Percentiles rank a stretch among this genome's conserved stretches.
Conservation (phyloP, 495 filamentous ascomycete species). For the Lichina pygmaea region DNA sequence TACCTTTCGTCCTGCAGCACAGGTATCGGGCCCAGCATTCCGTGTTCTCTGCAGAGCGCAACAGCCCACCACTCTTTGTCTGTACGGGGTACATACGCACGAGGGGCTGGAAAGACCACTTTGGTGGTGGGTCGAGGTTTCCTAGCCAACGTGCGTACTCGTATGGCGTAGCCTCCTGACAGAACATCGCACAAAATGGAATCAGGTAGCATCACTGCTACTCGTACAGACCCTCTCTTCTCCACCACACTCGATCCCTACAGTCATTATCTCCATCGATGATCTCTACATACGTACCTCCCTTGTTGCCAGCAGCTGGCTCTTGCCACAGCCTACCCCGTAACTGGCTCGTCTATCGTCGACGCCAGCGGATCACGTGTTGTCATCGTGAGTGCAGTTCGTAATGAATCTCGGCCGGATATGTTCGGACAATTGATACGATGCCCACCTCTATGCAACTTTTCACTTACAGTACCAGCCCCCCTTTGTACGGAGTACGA, state of each 20-base stretch:
- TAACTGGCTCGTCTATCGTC: slow-evolving; percentile 55
- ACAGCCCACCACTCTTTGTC: slow-evolving; percentile 24
- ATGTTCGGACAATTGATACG: too few species aligned
- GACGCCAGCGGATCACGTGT: slow-evolving; percentile 66
- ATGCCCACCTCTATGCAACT: too few species aligned
- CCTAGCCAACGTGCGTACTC: neutral
- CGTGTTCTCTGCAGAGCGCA: too few species aligned
- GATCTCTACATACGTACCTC: slow-evolving; percentile 70
- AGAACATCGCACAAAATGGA: neutral
- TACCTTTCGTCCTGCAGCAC: slow-evolving; percentile 50
- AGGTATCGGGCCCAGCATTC: slow-evolving; percentile 13
- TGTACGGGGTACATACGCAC: slow-evolving; percentile 56
- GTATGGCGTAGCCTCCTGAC: too few species aligned
- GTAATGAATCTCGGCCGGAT: too few species aligned
- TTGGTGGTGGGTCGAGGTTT: slow-evolving; percentile 20
- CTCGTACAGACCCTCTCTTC: slow-evolving; percentile 37
- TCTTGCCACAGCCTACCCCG: slow-evolving; percentile 34
- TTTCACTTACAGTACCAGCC: too few species aligned
- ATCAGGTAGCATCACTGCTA: slow-evolving; percentile 31
- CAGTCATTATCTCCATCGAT: slow-evolving; percentile 64
- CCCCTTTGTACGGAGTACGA: too few species aligned
- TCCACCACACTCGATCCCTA: slow-evolving; percentile 38
- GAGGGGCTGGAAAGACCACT: slow-evolving; percentile 77
- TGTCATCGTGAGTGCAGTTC: too few species aligned
- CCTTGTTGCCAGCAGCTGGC: slow-evolving; percentile 40